A percentile compares a stretch with the other conserved stretches of the same genome.
Evolutionary conservation across 768 basidiomycete genomes (phyloP).

Genomic region (Calocybe gangraenosa): DNA sequence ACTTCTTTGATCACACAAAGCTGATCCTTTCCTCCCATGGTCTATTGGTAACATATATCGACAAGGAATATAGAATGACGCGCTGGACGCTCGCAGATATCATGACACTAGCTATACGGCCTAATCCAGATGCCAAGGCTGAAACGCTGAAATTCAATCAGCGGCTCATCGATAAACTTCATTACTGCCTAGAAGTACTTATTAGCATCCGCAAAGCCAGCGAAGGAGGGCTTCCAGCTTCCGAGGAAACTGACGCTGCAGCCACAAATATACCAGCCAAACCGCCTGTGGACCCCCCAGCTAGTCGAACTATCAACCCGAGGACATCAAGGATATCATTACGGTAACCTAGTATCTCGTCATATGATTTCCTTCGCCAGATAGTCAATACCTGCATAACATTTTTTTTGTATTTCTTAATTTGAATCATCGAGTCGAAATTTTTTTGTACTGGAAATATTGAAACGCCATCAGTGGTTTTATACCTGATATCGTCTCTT

Average conservation of each 20-base stretch:
- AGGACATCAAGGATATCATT: conserved; percentile 16
- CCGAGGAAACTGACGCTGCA: conserved; percentile 19
- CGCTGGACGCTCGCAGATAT: conserved; percentile 70
- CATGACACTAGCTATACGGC: conserved; percentile 48
- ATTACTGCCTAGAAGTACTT: conserved; percentile 84
- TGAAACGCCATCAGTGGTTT: too few relatives aligned
- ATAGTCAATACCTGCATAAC: not conserved
- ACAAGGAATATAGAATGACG: conserved; percentile 79
- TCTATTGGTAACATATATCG: conserved; percentile 80
- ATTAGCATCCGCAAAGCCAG: conserved; percentile 63
- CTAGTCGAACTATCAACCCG: conserved; percentile 4
- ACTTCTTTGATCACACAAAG: conserved; percentile 98
- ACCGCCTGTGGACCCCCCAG: not conserved
- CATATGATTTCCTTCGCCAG: not conserved
- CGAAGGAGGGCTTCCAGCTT: conserved; percentile 26
- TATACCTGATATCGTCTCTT: too few relatives aligned
- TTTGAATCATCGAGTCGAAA: not conserved
- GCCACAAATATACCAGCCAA: not conserved
- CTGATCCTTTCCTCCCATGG: conserved; percentile 83
- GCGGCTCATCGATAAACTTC: conserved; percentile 72
- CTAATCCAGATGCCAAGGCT: conserved; percentile 35
- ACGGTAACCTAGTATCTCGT: conserved; percentile 6
- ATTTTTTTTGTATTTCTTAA: not conserved
- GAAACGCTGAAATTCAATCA: conserved; percentile 59
- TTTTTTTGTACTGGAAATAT: too few relatives aligned